Conservation (phyloP, 768 basidiomycete genomes). For the Phallus indusiatus region DNA sequence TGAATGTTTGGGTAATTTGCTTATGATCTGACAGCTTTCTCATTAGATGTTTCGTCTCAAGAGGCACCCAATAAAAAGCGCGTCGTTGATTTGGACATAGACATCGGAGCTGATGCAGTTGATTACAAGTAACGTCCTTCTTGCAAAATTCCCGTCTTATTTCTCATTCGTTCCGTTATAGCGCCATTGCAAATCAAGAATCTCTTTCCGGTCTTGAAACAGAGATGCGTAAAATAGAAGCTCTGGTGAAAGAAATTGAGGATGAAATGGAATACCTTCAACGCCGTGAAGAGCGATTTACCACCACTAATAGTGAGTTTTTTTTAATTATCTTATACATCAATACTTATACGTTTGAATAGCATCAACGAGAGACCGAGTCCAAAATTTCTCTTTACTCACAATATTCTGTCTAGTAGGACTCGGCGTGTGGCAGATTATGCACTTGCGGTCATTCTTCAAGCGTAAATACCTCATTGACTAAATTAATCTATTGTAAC, state of each 20-base stretch:
- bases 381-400: conserved; percentile 90
- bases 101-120: conserved; percentile 96
- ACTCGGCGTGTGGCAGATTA: conserved; percentile 89
- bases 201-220: conserved; percentile 91
- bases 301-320: conserved; percentile 73
- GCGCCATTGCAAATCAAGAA: conserved; percentile 98
- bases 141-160: not conserved
- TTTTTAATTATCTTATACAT: not conserved
- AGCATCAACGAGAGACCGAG: conserved; percentile 90
- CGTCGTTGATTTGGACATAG: conserved; percentile 87
- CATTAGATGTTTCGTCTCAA: conserved; percentile 36
- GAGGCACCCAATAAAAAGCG: conserved; percentile 45
- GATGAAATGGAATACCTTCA: conserved; percentile 93
- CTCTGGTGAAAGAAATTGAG: conserved; percentile 85
- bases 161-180: conserved; percentile 22
- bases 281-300: conserved; percentile 79
- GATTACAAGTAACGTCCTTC: conserved; percentile 88
- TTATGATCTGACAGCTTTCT: not conserved
- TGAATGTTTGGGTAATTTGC: not conserved
- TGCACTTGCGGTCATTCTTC: conserved; percentile 93
- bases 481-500: conserved; percentile 22
- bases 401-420: conserved; percentile 68
- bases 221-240: conserved; percentile 97
- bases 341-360: not conserved
- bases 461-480: conserved; percentile 93